These are phyloP conservation scores for Trichophyton verrucosum DNA, from an alignment of 2,329 filamentous ascomycete genomes.

Conservation along the genomic window DNA sequence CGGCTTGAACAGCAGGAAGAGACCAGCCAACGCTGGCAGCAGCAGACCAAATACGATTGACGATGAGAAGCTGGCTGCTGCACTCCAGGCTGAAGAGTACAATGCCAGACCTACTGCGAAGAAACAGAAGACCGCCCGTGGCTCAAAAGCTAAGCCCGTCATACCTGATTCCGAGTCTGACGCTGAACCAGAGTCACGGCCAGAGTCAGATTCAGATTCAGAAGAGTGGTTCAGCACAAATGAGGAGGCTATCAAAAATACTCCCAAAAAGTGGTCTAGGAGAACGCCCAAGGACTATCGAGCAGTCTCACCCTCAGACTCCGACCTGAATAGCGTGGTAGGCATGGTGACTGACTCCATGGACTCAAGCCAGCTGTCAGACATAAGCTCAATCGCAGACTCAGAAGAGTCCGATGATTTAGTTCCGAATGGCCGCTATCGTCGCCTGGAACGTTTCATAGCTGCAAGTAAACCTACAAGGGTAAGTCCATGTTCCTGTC, in stretches of 20 bases:
- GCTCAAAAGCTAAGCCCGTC: slow-evolving; percentile 4
- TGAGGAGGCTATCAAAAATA: not conserved
- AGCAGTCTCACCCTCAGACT: not conserved
- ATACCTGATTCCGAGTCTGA: not conserved
- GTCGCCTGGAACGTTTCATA: too few relatives aligned
- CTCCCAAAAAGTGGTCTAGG: not conserved
- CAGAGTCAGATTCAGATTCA: not conserved
- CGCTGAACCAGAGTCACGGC: not conserved
- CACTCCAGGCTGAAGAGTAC: slow-evolving; percentile 47
- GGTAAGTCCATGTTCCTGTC: too few relatives aligned
- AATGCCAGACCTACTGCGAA: slow-evolving; percentile 22
- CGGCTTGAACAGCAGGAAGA: slow-evolving; percentile 37
- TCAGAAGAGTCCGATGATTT: too few relatives aligned
- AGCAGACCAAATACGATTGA: slow-evolving; percentile 8
- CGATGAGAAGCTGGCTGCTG: slow-evolving; percentile 43
- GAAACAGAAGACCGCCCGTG: slow-evolving; percentile 22
- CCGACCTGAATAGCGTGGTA: not conserved
- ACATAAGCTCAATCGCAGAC: not conserved
- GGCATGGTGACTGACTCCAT: not conserved
- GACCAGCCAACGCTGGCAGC: slow-evolving; percentile 23
- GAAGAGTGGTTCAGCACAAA: not conserved
- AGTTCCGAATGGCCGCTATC: too few relatives aligned
- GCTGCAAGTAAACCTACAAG: too few relatives aligned
- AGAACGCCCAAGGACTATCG: not conserved
- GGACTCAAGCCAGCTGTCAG: not conserved